Conservation (phyloP, 345 rosid species). For the Gossypium anomalum region DNA sequence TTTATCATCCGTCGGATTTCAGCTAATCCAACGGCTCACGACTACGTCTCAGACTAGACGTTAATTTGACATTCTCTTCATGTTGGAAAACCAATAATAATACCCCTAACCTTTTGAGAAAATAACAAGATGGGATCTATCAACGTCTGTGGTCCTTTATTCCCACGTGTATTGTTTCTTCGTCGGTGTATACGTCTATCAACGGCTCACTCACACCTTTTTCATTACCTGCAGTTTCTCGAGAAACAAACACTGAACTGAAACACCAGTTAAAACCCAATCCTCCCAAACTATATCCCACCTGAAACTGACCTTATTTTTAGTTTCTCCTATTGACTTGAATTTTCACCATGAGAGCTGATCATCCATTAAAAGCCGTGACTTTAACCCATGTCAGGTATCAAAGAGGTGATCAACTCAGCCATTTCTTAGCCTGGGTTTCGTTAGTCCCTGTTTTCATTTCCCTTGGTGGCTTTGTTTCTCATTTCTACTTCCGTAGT, state of each 20-base stretch:
- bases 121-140: not conserved
- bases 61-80: not conserved
- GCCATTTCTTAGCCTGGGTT: slow-evolving; percentile 88
- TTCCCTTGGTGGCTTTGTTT: slow-evolving; percentile 78
- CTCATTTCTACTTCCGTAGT: slow-evolving; percentile 89
- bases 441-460: slow-evolving; percentile 90
- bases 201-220: too few relatives aligned
- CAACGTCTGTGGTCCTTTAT: not conserved
- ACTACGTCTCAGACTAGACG: not conserved
- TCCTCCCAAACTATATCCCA: not conserved
- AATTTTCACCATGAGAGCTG: not conserved
- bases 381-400: slow-evolving; percentile 87
- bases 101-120: not conserved
- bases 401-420: slow-evolving; percentile 64
- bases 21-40: not conserved
- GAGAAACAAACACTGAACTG: not conserved
- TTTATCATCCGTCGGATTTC: slow-evolving; percentile 9
- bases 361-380: slow-evolving; percentile 53
- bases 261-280: not conserved
- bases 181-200: too few relatives aligned
- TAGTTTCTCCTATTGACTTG: not conserved
- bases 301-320: not conserved
- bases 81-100: not conserved
- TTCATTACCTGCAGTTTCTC: not conserved
- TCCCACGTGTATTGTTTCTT: not conserved